These are phyloP conservation scores for Spongiforma sp. DNA, from an alignment of 1,284 basidiomycete species.

Conservation along the genomic window DNA sequence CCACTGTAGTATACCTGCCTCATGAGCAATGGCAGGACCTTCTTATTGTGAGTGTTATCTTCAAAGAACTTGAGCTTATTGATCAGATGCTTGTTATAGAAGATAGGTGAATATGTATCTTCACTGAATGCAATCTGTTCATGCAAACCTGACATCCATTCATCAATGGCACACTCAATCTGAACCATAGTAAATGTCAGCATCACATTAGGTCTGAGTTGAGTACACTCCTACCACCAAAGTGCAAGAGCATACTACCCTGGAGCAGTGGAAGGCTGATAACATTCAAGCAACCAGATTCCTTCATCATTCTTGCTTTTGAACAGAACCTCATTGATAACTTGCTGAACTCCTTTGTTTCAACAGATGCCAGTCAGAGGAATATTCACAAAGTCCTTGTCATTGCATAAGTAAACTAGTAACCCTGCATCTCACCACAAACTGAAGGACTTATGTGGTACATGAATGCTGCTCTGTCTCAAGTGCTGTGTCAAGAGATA, in stretches of 20 bases:
- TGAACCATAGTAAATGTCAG: not conserved
- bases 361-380: too few species aligned
- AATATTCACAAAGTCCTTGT: too few species aligned
- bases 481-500: not conserved
- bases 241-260: not conserved
- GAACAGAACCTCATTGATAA: not conserved
- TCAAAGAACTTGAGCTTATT: too few species aligned
- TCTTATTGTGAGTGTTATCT: too few species aligned
- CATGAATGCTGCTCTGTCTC: too few species aligned
- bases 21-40: too few species aligned
- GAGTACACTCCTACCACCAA: not conserved
- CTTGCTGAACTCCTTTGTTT: too few species aligned
- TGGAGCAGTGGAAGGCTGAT: not conserved
- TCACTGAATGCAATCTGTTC: not conserved
- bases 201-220: not conserved
- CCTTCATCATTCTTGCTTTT: not conserved
- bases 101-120: too few species aligned
- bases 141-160: not conserved
- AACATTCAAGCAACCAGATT: not conserved
- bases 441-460: too few species aligned
- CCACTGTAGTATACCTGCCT: not conserved
- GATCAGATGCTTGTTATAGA: constrained; percentile 13
- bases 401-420: too few species aligned
- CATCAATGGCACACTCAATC: not conserved
- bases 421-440: too few species aligned